Conservation (phyloP, 306 rosid species). For the Boehmeria nivea region DNA sequence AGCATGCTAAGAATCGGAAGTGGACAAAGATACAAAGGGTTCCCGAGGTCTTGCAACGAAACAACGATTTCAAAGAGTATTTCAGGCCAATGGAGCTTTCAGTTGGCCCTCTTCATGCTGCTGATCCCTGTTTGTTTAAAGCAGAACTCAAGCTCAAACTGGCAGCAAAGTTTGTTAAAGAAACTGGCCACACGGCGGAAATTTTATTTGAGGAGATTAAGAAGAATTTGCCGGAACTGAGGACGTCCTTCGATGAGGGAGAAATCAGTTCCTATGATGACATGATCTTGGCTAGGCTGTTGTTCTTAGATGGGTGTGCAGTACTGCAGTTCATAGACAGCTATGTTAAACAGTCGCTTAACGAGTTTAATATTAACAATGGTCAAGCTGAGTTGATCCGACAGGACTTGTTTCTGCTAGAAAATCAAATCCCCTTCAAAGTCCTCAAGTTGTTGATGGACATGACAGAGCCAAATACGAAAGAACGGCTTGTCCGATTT, state of each 20-base stretch:
- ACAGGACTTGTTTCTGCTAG: background rate
- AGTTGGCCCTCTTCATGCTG: background rate
- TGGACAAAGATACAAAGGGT: conserved; percentile 26
- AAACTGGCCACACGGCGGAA: background rate
- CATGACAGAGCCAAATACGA: background rate
- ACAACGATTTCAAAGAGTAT: background rate
- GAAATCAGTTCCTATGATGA: background rate
- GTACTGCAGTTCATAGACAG: background rate
- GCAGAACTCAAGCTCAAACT: background rate
- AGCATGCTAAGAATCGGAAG: no score
- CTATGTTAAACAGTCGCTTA: background rate
- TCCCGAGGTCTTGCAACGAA: background rate
- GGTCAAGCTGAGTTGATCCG: background rate
- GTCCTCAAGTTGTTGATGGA: background rate
- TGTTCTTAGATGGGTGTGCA: background rate
- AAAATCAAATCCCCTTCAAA: background rate
- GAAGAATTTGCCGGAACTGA: no score
- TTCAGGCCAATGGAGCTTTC: background rate
- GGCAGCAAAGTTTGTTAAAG: background rate
- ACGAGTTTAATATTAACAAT: background rate
- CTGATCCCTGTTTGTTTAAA: background rate
- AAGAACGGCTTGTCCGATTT: no score
- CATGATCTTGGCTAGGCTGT: conserved; percentile 2
- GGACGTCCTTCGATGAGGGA: no score
- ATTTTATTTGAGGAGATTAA: no score